A percentile compares a stretch with the other conserved stretches of the same genome.
Conservation (phyloP, 2,329 filamentous ascomycete genomes). For the Metarhizium album region DNA sequence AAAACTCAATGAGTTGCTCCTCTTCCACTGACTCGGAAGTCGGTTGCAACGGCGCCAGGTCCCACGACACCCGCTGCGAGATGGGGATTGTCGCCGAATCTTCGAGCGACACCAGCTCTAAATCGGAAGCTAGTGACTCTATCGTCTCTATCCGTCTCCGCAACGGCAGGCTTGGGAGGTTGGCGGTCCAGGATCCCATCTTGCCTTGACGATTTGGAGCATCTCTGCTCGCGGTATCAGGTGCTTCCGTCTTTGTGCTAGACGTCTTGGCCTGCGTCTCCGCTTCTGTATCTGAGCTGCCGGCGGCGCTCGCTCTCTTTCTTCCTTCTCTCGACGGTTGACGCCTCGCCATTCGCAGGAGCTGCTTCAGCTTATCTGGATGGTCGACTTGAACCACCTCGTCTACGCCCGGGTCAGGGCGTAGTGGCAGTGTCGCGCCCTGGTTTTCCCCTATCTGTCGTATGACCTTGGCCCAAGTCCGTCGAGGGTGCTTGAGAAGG, state of each 20-base stretch:
- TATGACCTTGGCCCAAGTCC: constrained; percentile 31
- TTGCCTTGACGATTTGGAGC: background rate
- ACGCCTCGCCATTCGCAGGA: constrained; percentile 9
- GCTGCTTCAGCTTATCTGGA: constrained; percentile 38
- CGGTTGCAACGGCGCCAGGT: background rate
- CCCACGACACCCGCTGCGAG: background rate
- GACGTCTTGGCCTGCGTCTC: too few relatives aligned
- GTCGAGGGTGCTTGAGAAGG: constrained; percentile 26
- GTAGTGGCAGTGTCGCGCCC: constrained; percentile 11
- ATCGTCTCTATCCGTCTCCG: background rate
- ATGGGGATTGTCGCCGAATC: constrained; percentile 1
- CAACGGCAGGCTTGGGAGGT: background rate
- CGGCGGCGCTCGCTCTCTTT: background rate
- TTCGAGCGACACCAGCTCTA: constrained; percentile 1
- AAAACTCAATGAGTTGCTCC: background rate
- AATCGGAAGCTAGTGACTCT: background rate
- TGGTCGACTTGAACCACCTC: constrained; percentile 39
- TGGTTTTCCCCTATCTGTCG: constrained; percentile 28
- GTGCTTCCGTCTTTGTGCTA: background rate
- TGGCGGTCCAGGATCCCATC: background rate
- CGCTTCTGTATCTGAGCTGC: background rate
- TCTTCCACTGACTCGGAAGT: background rate
- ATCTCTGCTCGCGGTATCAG: background rate
- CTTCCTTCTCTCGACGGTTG: constrained; percentile 3
- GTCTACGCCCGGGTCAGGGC: constrained; percentile 35